phyloP scores from a whole-genome alignment of 2,329 filamentous ascomycete species.

The Colletotrichum sojae region DNA sequence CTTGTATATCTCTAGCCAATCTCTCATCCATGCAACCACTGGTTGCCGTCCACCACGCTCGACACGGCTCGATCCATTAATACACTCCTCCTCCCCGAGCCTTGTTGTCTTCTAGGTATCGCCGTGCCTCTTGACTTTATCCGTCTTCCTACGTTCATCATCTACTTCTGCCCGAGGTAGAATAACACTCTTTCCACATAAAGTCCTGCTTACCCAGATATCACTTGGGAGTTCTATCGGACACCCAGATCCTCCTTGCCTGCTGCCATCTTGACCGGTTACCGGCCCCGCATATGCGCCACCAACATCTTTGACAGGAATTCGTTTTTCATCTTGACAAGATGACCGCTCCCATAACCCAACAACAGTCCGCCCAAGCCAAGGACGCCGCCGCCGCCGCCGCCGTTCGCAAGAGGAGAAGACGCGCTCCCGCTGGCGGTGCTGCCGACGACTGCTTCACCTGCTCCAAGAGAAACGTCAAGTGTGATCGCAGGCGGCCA shows the following conservation, averaged over 20 bases:
- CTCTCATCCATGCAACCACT: slow-evolving; percentile 42
- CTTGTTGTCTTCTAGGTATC: slow-evolving; percentile 26
- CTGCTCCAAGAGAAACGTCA: slow-evolving; percentile 85
- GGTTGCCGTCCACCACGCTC: slow-evolving; percentile 26
- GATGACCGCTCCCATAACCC: slow-evolving; percentile 41
- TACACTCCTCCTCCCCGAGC: slow-evolving; percentile 41
- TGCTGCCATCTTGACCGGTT: slow-evolving; percentile 15
- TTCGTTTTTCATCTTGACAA: slow-evolving; percentile 18
- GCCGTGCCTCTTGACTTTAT: slow-evolving; percentile 34
- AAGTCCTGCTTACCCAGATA: slow-evolving; percentile 20
- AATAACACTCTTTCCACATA: slow-evolving; percentile 21
- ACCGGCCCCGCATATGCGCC: slow-evolving; percentile 26
- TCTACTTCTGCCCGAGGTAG: slow-evolving; percentile 24
- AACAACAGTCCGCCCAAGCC: slow-evolving; percentile 51
- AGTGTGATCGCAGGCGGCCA: slow-evolving; percentile 91
- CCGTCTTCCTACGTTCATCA: slow-evolving; percentile 18
- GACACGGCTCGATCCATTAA: slow-evolving; percentile 41
- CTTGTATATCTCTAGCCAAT: slow-evolving; percentile 42
- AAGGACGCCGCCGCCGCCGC: slow-evolving; percentile 64
- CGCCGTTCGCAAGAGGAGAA: slow-evolving; percentile 79
- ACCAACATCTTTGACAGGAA: slow-evolving; percentile 16
- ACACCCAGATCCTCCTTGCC: background rate
- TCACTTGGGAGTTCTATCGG: slow-evolving; percentile 13
- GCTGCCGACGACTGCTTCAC: slow-evolving; percentile 96
- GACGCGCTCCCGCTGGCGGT: slow-evolving; percentile 89